A percentile compares a stretch with the other conserved stretches of the same genome.
Evolutionary conservation across 1,284 basidiomycete genomes (phyloP).

Genomic region (Takashimella koratensis): DNA sequence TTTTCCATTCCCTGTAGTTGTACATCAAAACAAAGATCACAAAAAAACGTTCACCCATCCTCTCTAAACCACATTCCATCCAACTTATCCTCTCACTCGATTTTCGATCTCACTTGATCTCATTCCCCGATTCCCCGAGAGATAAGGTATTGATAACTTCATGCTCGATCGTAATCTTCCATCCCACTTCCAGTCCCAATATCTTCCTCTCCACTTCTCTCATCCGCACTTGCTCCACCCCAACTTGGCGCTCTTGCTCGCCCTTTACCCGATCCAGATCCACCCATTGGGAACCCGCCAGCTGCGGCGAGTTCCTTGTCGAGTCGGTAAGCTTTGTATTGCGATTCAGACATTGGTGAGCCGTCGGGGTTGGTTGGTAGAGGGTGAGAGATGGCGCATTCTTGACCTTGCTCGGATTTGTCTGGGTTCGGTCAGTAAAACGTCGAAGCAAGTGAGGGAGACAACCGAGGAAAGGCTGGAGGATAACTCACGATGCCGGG

Average conservation of each 20-base stretch:
- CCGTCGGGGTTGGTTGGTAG: conserved; percentile 49
- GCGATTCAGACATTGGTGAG: conserved; percentile 44
- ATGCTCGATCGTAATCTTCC: conserved; percentile 29
- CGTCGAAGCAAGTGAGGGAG: neutral
- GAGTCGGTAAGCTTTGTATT: conserved; percentile 42
- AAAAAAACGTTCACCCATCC: too few relatives aligned
- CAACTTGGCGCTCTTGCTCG: conserved; percentile 10
- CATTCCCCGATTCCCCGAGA: too few relatives aligned
- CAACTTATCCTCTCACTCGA: too few relatives aligned
- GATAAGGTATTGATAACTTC: too few relatives aligned
- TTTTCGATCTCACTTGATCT: too few relatives aligned
- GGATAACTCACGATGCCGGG: conserved; percentile 62
- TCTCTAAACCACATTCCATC: too few relatives aligned
- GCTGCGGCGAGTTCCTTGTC: conserved; percentile 18
- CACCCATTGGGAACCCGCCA: conserved; percentile 3
- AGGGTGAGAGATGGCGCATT: conserved; percentile 47
- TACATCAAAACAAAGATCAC: too few relatives aligned
- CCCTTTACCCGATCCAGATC: conserved; percentile 1
- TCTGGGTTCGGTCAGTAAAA: conserved; percentile 22
- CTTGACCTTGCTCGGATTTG: conserved; percentile 49
- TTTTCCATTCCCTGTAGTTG: too few relatives aligned
- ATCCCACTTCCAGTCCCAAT: conserved; percentile 26
- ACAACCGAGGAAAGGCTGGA: neutral
- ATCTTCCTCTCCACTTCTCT: conserved; percentile 22
- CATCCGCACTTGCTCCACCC: conserved; percentile 15